Evolutionary conservation across 192 early-diverging fungal genomes (phyloP).

Genomic region (Coemansia sp.): DNA sequence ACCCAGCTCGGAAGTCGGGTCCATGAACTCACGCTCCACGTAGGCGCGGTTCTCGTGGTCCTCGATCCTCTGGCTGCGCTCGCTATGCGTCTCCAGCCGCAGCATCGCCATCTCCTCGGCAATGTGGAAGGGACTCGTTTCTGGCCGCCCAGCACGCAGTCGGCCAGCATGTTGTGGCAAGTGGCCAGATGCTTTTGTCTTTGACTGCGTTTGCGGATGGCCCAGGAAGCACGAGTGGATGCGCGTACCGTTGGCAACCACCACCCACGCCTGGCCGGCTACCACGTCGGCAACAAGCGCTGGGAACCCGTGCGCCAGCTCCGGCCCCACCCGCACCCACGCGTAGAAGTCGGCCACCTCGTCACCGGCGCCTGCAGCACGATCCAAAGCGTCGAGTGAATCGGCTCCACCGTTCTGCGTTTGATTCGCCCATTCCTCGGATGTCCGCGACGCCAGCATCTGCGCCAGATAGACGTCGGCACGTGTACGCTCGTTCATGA

Average conservation of each 20-base stretch:
- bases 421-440: slow-evolving; percentile 23
- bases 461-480: slow-evolving; percentile 16
- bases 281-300: slow-evolving; percentile 29
- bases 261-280: slow-evolving; percentile 18
- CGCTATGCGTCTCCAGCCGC: slow-evolving; percentile 13
- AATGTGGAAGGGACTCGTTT: neutral
- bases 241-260: slow-evolving; percentile 33
- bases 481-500: slow-evolving; percentile 12
- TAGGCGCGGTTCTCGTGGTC: slow-evolving; percentile 12
- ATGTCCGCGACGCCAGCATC: slow-evolving; percentile 17
- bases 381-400: slow-evolving; percentile 4
- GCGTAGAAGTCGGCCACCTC: slow-evolving; percentile 14
- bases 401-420: slow-evolving; percentile 6
- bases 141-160: neutral
- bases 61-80: slow-evolving; percentile 18
- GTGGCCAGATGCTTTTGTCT: neutral
- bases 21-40: slow-evolving; percentile 33
- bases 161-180: neutral
- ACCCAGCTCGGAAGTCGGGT: slow-evolving; percentile 19
- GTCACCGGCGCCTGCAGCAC: slow-evolving; percentile 14
- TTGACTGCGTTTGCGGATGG: neutral
- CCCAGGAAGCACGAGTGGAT: slow-evolving; percentile 23
- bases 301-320: slow-evolving; percentile 15
- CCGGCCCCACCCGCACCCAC: slow-evolving; percentile 12
- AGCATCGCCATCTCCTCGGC: slow-evolving; percentile 21